Evolutionary conservation across 768 basidiomycete genomes (phyloP).

Genomic region (Inosperma sp.): DNA sequence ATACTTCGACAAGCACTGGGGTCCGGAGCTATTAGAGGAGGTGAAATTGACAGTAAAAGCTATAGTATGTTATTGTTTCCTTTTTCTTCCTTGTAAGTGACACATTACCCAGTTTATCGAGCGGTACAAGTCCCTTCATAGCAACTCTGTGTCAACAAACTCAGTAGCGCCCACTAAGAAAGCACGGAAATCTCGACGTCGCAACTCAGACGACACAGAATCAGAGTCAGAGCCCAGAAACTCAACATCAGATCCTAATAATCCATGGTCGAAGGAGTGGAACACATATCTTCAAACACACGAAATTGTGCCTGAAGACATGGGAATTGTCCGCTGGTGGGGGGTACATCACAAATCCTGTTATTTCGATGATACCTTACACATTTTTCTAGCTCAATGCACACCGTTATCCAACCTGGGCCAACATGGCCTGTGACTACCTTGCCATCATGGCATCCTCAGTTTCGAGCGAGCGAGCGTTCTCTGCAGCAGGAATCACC

Average conservation of each 20-base stretch:
- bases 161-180: background rate
- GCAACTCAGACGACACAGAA: background rate
- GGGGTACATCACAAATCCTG: too few relatives aligned
- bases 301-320: background rate
- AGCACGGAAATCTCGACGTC: background rate
- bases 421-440: too few relatives aligned
- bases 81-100: background rate
- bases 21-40: background rate
- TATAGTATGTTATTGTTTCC: slow-evolving; percentile 3
- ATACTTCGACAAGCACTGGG: slow-evolving; percentile 10
- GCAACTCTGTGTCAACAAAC: background rate
- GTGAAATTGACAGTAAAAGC: slow-evolving; percentile 7
- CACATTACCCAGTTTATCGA: background rate
- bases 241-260: background rate
- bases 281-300: background rate
- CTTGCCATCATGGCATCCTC: too few relatives aligned
- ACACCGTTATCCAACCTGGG: too few relatives aligned
- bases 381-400: too few relatives aligned
- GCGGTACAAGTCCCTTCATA: background rate
- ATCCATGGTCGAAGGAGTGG: background rate
- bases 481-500: too few relatives aligned
- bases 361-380: too few relatives aligned
- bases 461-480: too few relatives aligned
- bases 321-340: background rate
- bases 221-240: background rate